Conservation (phyloP, 192 early-diverging fungal genomes). For the Geosiphon pyriformis region DNA sequence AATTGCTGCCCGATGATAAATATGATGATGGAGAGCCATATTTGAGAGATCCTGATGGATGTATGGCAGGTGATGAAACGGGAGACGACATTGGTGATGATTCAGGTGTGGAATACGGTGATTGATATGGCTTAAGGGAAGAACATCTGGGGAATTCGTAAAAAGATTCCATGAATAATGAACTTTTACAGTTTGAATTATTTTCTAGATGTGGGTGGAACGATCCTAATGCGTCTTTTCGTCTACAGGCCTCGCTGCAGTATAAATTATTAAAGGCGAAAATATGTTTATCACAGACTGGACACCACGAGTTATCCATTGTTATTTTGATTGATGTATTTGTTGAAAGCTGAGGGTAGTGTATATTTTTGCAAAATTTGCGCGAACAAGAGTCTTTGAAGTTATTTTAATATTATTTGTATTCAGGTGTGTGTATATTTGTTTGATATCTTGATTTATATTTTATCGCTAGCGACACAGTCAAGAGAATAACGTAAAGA, state of each 20-base stretch:
- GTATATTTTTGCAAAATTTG: too few species aligned
- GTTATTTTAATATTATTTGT: too few species aligned
- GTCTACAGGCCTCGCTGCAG: constrained; percentile 2
- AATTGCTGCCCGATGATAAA: neutral
- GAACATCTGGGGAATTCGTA: neutral
- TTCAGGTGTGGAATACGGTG: neutral
- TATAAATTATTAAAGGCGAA: neutral
- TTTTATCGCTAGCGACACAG: too few species aligned
- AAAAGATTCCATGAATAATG: neutral
- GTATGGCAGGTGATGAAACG: neutral
- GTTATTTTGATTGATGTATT: too few species aligned
- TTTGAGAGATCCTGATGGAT: too few species aligned
- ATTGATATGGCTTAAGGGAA: neutral
- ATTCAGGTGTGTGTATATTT: too few species aligned
- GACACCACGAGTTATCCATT: constrained; percentile 12
- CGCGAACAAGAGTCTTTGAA: too few species aligned
- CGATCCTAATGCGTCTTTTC: neutral
- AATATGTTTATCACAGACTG: constrained; percentile 1
- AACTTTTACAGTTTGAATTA: neutral
- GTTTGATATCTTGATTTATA: too few species aligned
- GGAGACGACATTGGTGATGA: neutral
- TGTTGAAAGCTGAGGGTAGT: too few species aligned
- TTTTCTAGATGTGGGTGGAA: neutral
- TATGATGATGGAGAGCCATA: neutral
- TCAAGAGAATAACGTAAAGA: too few species aligned